Evolutionary conservation across 352 stramenopile genomes (phyloP).

Genomic region (Globisporangium uncinulatum): DNA sequence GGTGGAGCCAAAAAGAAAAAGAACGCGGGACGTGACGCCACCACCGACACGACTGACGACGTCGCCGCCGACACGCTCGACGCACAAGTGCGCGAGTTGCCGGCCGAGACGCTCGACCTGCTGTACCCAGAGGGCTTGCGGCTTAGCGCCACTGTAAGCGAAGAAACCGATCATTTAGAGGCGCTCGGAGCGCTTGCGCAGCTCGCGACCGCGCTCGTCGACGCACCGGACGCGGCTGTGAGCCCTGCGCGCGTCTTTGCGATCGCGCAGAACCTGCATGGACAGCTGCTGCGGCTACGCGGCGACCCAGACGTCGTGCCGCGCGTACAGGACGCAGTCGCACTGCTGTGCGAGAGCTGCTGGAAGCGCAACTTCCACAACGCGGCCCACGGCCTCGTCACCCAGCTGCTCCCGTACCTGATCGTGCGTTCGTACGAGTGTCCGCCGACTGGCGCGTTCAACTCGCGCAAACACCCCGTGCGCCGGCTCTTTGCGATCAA

Average conservation of each 20-base stretch:
- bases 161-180: constrained; percentile 24
- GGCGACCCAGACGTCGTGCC: constrained; percentile 36
- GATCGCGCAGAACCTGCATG: constrained; percentile 59
- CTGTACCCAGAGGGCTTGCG: constrained; percentile 46
- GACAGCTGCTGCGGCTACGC: constrained; percentile 47
- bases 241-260: constrained; percentile 53
- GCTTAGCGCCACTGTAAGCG: constrained; percentile 10
- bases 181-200: constrained; percentile 36
- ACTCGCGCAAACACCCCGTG: constrained; percentile 66
- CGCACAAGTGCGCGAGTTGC: constrained; percentile 53
- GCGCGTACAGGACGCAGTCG: constrained; percentile 61
- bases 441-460: constrained; percentile 37
- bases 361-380: constrained; percentile 64
- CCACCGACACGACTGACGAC: background rate
- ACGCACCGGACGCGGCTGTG: constrained; percentile 43
- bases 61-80: constrained; percentile 19
- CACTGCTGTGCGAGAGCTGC: constrained; percentile 64
- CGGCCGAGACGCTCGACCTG: constrained; percentile 29
- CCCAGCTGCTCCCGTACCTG: constrained; percentile 78
- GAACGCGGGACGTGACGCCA: constrained; percentile 2
- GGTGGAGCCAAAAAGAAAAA: constrained; percentile 23
- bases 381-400: constrained; percentile 63
- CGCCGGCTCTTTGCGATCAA: constrained; percentile 71
- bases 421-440: constrained; percentile 79
- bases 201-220: constrained; percentile 55